Evolutionary conservation across 306 rosid genomes (phyloP), one percentile per base, ranked within the genome.

Genomic region (Fragaria vesca): DNA sequence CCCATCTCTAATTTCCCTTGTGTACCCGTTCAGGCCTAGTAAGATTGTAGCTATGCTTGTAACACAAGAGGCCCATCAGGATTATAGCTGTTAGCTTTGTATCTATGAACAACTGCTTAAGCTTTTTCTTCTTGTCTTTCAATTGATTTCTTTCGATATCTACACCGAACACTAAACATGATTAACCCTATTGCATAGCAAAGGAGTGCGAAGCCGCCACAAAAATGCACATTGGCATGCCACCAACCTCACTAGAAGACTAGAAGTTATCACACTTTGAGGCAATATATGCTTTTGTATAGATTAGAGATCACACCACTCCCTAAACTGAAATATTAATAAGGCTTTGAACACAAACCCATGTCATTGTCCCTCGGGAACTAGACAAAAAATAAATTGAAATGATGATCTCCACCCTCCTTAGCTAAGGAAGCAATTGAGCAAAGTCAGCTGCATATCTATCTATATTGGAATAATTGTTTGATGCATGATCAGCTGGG

Each of bases 341-440:
- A 12, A 12, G n/a, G 51, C 36, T 83, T 57, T 76, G 71, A 74
- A 79, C 86, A 70, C 85, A 77, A 48, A 48, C 76, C 76, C 60
- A 78, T 63, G 24, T 10, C 58, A 20, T 66, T 89, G 93, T 91
- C 89, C 72, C 90, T 86, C 78, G 40, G 73, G 97, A 91, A 91
- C 90, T 86, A 83, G 93, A 87, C 97, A 87, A 24, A 1, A 8
- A 77, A 78, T 83, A 66, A 72, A 32, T 21, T n/a, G 9, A 81
- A 84, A 89, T 91, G 80, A 91, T 91, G 80, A 43, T 43, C 81
- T 85, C 94, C 94, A 32, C 36, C 36, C 36, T 32, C 36, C 36
- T 3, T 32, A 32, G 36, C 36, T 32, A 32, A 3, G 4, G 4
- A 3, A 32, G 36, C 36, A 32, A 32, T 3, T 32, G 36, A 32